These are phyloP conservation scores for Talaromyces liani DNA, from an alignment of 495 filamentous ascomycete species.

Conservation along the genomic window DNA sequence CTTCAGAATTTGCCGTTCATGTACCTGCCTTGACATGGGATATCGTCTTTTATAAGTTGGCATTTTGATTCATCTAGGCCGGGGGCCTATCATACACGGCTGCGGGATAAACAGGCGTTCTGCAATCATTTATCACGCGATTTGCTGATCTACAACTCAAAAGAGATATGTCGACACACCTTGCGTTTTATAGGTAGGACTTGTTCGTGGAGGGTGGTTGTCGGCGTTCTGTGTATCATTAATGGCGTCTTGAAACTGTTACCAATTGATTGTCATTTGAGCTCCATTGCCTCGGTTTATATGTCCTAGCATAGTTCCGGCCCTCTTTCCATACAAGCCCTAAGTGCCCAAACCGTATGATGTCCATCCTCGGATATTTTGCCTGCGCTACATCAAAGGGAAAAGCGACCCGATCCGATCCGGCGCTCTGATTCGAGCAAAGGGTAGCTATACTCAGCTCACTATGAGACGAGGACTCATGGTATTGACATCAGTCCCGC, in stretches of 20 bases:
- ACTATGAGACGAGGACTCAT: constrained; percentile 13
- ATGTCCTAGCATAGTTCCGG: background rate
- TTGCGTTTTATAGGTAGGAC: background rate
- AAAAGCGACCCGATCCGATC: background rate
- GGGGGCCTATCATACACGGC: background rate
- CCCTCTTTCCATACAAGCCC: background rate
- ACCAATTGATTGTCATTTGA: background rate
- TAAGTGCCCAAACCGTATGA: background rate
- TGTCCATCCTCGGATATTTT: background rate
- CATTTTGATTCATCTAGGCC: background rate
- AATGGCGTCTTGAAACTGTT: background rate
- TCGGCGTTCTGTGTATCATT: background rate
- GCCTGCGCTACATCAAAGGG: background rate
- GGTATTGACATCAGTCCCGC: constrained; percentile 45
- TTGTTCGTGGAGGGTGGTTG: background rate
- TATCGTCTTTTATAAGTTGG: background rate
- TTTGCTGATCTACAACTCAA: background rate
- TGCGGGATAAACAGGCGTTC: background rate
- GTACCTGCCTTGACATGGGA: background rate
- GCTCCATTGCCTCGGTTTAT: background rate
- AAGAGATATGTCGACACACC: background rate
- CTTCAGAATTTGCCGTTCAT: background rate
- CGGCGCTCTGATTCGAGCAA: background rate
- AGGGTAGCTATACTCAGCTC: background rate
- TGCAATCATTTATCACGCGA: background rate